Conservation (phyloP, 2,329 filamentous ascomycete genomes). For the Aspergillaceae sp. region DNA sequence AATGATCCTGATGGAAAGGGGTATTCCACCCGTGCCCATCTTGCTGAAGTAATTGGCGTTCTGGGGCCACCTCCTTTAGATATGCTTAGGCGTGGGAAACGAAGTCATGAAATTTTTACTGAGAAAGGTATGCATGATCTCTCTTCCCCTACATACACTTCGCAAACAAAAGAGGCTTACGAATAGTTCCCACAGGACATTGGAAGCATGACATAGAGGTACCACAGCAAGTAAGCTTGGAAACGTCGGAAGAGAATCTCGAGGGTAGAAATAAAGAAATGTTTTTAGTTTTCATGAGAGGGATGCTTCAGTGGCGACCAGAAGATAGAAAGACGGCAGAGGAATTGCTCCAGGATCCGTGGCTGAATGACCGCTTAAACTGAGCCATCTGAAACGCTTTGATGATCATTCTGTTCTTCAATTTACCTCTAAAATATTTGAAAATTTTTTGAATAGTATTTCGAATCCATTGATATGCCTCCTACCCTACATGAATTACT, state of each 20-base stretch:
- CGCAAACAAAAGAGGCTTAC: background rate
- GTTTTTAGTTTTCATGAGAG: slow-evolving; percentile 11
- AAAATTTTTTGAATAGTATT: too few species aligned
- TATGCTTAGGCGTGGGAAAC: slow-evolving; percentile 25
- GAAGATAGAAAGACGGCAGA: slow-evolving; percentile 12
- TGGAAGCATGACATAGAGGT: slow-evolving; percentile 2
- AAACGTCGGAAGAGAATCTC: background rate
- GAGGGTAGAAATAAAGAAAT: slow-evolving; percentile 9
- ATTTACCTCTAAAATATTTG: too few species aligned
- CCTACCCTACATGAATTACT: too few species aligned
- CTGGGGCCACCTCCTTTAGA: slow-evolving; percentile 36
- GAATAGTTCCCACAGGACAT: background rate
- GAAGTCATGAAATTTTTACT: slow-evolving; percentile 34
- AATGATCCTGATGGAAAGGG: slow-evolving; percentile 29
- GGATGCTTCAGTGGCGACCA: slow-evolving; percentile 12
- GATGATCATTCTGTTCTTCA: too few species aligned
- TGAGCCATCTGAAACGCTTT: background rate
- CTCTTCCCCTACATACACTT: background rate
- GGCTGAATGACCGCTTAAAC: slow-evolving; percentile 5
- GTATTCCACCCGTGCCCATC: slow-evolving; percentile 33
- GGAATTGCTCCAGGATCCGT: slow-evolving; percentile 11
- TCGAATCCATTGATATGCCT: too few species aligned
- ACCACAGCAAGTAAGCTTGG: background rate
- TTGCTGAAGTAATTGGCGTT: slow-evolving; percentile 39
- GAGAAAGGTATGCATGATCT: slow-evolving; percentile 9